These are phyloP conservation scores for Rhododendron ovatum DNA, from an alignment of 148 eudicot genomes.

Conservation along the genomic window DNA sequence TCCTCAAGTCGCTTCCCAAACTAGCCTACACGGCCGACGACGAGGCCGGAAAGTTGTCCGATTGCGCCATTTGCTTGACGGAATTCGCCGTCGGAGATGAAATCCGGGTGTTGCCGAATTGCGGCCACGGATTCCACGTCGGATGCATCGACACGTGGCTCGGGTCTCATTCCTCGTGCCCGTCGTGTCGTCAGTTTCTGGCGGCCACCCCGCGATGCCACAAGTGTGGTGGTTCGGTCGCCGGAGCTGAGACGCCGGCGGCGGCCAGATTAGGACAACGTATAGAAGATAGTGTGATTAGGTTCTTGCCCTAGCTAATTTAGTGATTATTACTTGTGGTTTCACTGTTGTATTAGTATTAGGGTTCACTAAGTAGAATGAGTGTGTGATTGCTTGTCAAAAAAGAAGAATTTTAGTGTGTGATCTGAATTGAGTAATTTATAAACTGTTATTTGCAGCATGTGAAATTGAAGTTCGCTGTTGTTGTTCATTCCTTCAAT, in stretches of 20 bases:
- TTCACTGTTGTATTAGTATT: neutral
- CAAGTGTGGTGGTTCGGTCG: conserved; percentile 16
- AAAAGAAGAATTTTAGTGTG: neutral
- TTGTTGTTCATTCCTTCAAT: neutral
- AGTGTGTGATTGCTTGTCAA: neutral
- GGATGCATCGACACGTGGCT: conserved; percentile 77
- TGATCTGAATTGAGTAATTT: neutral
- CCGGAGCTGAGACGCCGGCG: neutral
- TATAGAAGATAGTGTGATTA: neutral
- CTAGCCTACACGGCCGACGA: conserved; percentile 17
- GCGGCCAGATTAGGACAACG: neutral
- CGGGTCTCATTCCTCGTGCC: conserved; percentile 74
- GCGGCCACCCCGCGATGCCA: conserved; percentile 20
- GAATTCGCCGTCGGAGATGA: conserved; percentile 64
- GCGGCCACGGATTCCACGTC: conserved; percentile 77
- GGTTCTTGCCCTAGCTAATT: conserved; percentile 12
- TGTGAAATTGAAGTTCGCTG: neutral
- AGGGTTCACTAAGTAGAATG: neutral
- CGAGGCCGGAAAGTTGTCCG: conserved; percentile 28
- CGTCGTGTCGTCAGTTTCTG: conserved; percentile 70
- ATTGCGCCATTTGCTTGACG: conserved; percentile 66
- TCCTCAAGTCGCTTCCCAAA: conserved; percentile 53
- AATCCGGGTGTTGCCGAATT: conserved; percentile 66
- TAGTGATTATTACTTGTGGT: neutral
- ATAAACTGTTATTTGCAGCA: neutral